phyloP scores from a whole-genome alignment of 257 asterid species.

The Ligustrum vulgare region DNA sequence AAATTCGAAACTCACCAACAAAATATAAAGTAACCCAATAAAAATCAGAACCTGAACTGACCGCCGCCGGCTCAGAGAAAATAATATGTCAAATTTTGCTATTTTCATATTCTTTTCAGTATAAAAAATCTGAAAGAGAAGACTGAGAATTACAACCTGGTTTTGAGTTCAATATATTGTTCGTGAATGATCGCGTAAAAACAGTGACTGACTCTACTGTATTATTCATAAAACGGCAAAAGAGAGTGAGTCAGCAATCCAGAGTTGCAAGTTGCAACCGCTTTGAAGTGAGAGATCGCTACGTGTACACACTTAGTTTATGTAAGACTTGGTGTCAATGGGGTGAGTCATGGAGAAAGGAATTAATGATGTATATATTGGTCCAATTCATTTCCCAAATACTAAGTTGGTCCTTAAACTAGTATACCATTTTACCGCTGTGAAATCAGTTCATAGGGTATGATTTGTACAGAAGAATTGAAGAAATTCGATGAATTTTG shows the following conservation, averaged over 20 bases:
- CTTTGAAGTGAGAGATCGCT: constrained; percentile 24
- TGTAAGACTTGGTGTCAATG: no score
- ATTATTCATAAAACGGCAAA: constrained; percentile 10
- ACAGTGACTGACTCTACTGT: constrained; percentile 5
- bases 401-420: no score
- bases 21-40: constrained; percentile 48
- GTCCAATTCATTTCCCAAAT: no score
- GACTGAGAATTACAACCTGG: background rate
- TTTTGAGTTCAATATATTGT: background rate
- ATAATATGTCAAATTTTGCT: constrained; percentile 53
- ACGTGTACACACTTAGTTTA: background rate
- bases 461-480: no score
- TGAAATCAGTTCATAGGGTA: no score
- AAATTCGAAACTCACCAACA: constrained; percentile 72
- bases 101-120: constrained; percentile 50
- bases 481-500: no score
- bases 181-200: background rate
- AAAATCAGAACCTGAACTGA: constrained; percentile 57
- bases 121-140: background rate
- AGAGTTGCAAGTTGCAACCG: constrained; percentile 34
- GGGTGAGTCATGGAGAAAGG: background rate
- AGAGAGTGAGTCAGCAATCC: constrained; percentile 48
- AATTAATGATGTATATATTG: no score
- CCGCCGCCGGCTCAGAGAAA: constrained; percentile 64
- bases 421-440: no score